Base-by-base conservation (phyloP, 2,329 filamentous ascomycete genomes). In the Monosporascus sp. region DNA sequence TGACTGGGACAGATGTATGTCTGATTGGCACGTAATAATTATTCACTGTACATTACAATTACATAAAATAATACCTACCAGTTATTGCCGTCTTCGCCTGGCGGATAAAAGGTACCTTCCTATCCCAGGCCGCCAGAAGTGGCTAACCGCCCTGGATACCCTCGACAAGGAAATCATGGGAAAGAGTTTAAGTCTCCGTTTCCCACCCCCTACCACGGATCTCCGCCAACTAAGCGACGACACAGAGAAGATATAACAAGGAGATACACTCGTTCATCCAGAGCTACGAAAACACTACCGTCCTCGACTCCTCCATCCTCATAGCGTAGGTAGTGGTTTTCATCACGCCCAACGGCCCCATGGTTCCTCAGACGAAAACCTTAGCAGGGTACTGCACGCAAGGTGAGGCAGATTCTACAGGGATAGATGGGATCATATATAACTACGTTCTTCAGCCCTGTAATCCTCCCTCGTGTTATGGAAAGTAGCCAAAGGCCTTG, bases 281-380 rank as follows among this genome's bases (percentile, higher is more conserved):
- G 69, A 89, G 86, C 70, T 92, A 90, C 65, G 86, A 92, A 71
- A 83, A 78, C 64, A 80, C 76, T 36, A 85, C 85, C 1, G 77
- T 86, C 45, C 74, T 92, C 37, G 88, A 92, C 69, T 88, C 87
- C 0, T 86, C 86, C 1, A 86, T 90, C 49, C 74, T 90, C 41
- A 89, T 90, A 57, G 87, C 88, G 0, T 88, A 88, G 0, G 77
- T 91, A 18, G 88, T 92, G 27, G 90, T 91, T 69, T 91, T 91
- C 73, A 85, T 90, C 54, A 78, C 86, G 5, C 87, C 88, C 1
- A 90, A 89, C 60, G 88, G 91, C 65, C 88, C 88, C 87, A 0
- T 79, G 88, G 5, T 91, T 91, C 68, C 71, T 86, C 44, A 84
- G 79, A 14, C 31, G 4, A 35, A 5, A 14, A 14, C 31, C 1